phyloP scores from a whole-genome alignment of 176 grass and related monocot genomes.

The Microstegium vimineum region DNA sequence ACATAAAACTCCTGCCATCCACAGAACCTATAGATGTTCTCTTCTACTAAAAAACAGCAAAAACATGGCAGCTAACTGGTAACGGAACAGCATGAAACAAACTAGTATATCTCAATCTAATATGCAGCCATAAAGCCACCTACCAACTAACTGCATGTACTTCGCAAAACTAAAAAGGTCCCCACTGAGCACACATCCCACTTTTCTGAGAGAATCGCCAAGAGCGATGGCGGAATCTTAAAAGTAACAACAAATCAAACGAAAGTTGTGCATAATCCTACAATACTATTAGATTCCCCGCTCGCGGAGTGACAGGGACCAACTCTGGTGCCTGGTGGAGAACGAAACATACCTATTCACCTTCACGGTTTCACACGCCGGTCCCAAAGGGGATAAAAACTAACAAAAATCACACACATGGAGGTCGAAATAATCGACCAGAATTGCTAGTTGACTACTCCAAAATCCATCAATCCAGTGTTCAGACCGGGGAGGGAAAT shows the following conservation, averaged over 20 bases:
- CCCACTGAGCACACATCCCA: background rate
- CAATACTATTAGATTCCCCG: background rate
- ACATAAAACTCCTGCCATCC: background rate
- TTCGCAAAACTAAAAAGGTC: conserved; percentile 15
- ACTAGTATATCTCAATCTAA: conserved; percentile 35
- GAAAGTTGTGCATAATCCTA: conserved; percentile 4
- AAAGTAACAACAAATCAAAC: conserved; percentile 27
- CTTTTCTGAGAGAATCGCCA: conserved; percentile 29
- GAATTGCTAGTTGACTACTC: background rate
- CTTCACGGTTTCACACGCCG: background rate
- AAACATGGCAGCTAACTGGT: background rate
- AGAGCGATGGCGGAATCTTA: conserved; percentile 18
- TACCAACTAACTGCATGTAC: conserved; percentile 31
- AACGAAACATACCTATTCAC: background rate
- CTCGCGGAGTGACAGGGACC: background rate
- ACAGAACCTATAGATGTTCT: background rate
- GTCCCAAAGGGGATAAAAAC: background rate
- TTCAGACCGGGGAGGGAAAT: background rate
- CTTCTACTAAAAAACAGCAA: conserved; percentile 7
- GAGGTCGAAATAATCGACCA: background rate
- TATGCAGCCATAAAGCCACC: conserved; percentile 26
- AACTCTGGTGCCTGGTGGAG: background rate
- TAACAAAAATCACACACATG: background rate
- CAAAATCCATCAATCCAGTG: conserved; percentile 4
- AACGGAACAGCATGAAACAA: conserved; percentile 19